These are phyloP conservation scores for Rheum nobile DNA, from an alignment of 148 eudicot genomes.

Conservation along the genomic window DNA sequence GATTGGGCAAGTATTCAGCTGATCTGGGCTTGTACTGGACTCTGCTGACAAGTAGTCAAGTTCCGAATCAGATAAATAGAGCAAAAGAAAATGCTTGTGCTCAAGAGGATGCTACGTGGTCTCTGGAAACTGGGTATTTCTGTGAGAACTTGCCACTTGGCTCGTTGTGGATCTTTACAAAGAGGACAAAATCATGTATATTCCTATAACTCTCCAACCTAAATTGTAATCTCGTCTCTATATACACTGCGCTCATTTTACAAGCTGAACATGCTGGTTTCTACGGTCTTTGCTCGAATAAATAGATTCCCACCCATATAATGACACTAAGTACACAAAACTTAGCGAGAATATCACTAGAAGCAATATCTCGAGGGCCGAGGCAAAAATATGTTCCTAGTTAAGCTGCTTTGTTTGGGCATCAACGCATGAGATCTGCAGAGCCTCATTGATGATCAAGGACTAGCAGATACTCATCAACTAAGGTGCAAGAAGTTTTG, in stretches of 20 bases:
- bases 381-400: neutral
- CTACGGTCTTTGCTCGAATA: neutral
- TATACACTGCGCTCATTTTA: conserved; percentile 5
- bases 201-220: conserved; percentile 4
- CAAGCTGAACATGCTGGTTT: neutral
- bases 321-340: conserved; percentile 2
- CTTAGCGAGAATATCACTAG: conserved; percentile 1
- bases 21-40: neutral
- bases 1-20: neutral
- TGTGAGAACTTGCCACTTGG: neutral
- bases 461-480: neutral
- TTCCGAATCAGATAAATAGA: neutral
- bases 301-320: conserved; percentile 2
- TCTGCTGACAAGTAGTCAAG: neutral
- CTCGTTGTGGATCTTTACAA: conserved; percentile 6
- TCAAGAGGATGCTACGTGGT: neutral
- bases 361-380: neutral
- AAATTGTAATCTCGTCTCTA: conserved; percentile 2
- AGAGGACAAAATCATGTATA: conserved; percentile 7
- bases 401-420: neutral
- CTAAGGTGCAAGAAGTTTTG: conserved; percentile 37
- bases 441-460: neutral
- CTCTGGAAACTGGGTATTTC: neutral
- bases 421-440: neutral
- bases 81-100: neutral